Conservation (phyloP, 1,284 basidiomycete genomes). For the Tremellales sp. region DNA sequence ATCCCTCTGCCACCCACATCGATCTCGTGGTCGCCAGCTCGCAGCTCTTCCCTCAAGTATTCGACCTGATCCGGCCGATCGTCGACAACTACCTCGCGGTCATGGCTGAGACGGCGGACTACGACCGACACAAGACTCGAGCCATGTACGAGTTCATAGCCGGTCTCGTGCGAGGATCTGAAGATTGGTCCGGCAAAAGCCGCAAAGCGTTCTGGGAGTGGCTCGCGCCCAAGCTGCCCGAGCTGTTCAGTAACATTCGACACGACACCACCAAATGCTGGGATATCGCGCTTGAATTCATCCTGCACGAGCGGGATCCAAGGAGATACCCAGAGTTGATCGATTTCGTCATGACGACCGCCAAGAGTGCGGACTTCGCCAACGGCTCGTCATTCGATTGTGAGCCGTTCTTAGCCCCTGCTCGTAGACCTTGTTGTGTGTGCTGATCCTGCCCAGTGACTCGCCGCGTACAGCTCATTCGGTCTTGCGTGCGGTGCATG, state of each 20-base stretch:
- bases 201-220: conserved; percentile 72
- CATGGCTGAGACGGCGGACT: conserved; percentile 40
- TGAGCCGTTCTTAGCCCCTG: no score
- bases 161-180: conserved; percentile 73
- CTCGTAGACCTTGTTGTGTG: neutral
- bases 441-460: conserved; percentile 17
- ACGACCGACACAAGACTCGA: conserved; percentile 85
- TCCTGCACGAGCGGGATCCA: conserved; percentile 74
- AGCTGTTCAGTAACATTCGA: conserved; percentile 71
- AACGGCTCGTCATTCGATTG: conserved; percentile 70
- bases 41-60: conserved; percentile 45
- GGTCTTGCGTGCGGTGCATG: conserved; percentile 62
- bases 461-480: conserved; percentile 37
- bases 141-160: conserved; percentile 82
- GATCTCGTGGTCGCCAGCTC: conserved; percentile 53
- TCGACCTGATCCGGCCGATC: conserved; percentile 36
- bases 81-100: conserved; percentile 39
- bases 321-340: conserved; percentile 73
- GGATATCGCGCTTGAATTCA: conserved; percentile 54
- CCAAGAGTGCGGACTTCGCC: conserved; percentile 74
- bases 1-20: conserved; percentile 48
- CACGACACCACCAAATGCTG: conserved; percentile 67
- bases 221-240: conserved; percentile 65
- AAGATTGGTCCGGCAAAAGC: conserved; percentile 75
- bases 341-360: conserved; percentile 64